These are phyloP conservation scores for Malassezia slooffiae DNA, from an alignment of 1,284 basidiomycete species.

Conservation along the genomic window DNA sequence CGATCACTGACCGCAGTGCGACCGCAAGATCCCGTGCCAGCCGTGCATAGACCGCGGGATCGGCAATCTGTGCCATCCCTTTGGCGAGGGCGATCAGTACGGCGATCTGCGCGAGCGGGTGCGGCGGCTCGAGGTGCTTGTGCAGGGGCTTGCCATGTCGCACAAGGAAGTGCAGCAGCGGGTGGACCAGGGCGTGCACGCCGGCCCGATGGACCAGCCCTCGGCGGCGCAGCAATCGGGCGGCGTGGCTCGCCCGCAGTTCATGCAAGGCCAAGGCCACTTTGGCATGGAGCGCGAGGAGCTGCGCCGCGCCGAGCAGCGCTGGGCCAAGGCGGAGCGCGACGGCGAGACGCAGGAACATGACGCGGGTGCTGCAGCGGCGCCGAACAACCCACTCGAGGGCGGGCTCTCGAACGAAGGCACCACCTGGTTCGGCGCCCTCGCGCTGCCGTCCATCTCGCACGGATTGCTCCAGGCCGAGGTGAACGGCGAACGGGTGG, in stretches of 20 bases:
- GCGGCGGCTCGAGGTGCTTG: constrained; percentile 37
- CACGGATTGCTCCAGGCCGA: constrained; percentile 35
- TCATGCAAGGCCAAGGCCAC: background rate
- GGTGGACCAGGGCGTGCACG: background rate
- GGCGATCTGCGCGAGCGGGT: constrained; percentile 38
- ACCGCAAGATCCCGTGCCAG: constrained; percentile 37
- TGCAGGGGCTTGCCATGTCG: constrained; percentile 36
- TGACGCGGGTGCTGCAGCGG: background rate
- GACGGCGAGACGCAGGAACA: constrained; percentile 3
- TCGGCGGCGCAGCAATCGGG: constrained; percentile 8
- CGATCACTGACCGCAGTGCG: constrained; percentile 18
- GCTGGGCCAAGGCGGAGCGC: constrained; percentile 3
- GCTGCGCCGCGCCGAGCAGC: constrained; percentile 15
- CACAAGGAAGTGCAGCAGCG: constrained; percentile 25
- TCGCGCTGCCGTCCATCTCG: constrained; percentile 38
- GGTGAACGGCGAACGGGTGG: constrained; percentile 33
- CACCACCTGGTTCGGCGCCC: constrained; percentile 37
- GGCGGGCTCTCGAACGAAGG: constrained; percentile 36
- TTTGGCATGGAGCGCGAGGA: constrained; percentile 36
- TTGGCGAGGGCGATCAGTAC: constrained; percentile 38
- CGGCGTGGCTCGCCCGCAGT: too few relatives aligned
- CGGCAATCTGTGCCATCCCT: constrained; percentile 32
- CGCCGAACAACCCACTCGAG: constrained; percentile 24
- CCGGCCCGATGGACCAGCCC: background rate
- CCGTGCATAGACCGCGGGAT: constrained; percentile 40